Percentiles rank a stretch among this genome's conserved stretches.
phyloP scores from a whole-genome alignment of 2,329 filamentous ascomycete genomes.

The Arthroderma sp. region DNA sequence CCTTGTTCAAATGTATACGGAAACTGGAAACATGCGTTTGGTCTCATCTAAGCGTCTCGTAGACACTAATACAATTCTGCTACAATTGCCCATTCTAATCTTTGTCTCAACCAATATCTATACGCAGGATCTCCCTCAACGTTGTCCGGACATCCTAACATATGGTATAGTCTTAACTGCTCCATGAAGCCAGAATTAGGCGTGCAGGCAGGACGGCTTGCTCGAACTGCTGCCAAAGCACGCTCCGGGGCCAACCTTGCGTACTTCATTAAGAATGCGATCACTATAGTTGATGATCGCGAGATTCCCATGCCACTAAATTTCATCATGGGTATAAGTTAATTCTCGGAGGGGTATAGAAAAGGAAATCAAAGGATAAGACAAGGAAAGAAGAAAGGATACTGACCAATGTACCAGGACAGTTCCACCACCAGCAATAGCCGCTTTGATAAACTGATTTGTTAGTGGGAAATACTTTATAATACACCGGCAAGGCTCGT shows the following conservation, averaged over 20 bases:
- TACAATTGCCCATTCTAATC: not conserved
- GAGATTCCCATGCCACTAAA: slow-evolving; percentile 87
- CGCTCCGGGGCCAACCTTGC: slow-evolving; percentile 45
- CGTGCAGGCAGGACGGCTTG: slow-evolving; percentile 62
- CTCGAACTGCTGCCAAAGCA: slow-evolving; percentile 56
- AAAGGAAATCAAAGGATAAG: too few species aligned
- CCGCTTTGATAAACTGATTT: slow-evolving; percentile 70
- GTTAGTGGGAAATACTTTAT: slow-evolving; percentile 64
- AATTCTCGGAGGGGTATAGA: not conserved
- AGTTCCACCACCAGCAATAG: slow-evolving; percentile 44
- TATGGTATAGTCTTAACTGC: slow-evolving; percentile 73
- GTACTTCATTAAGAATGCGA: slow-evolving; percentile 68
- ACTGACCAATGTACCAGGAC: slow-evolving; percentile 60
- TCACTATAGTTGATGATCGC: slow-evolving; percentile 68
- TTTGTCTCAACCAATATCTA: slow-evolving; percentile 47
- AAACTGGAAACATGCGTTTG: too few species aligned
- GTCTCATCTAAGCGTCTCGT: too few species aligned
- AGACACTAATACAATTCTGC: too few species aligned
- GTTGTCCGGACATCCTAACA: slow-evolving; percentile 67
- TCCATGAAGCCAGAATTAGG: slow-evolving; percentile 85
- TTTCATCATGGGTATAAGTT: not conserved
- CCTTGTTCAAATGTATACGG: too few species aligned
- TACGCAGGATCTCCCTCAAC: slow-evolving; percentile 60
- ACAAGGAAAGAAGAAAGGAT: slow-evolving; percentile 1
- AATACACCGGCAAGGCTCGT: slow-evolving; percentile 77